phyloP scores from a whole-genome alignment of 2,329 filamentous ascomycete genomes.

The Chaetomium olivaceum region DNA sequence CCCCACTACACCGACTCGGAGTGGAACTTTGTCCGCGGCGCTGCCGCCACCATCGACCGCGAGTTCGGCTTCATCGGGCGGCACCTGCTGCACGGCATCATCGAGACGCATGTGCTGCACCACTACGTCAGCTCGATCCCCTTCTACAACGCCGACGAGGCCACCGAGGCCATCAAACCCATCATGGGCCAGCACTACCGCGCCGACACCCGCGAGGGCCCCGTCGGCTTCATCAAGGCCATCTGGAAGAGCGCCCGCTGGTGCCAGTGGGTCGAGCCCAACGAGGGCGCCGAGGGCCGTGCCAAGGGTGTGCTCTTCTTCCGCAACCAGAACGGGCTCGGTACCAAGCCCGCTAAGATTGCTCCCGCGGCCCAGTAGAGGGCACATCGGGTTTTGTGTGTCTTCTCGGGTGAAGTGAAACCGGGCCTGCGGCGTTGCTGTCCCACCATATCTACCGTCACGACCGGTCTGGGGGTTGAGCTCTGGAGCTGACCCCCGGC shows the following conservation, averaged over 20 bases:
- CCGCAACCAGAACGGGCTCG: constrained; percentile 89
- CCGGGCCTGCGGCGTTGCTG: not conserved
- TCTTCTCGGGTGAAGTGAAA: not conserved
- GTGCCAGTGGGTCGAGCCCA: constrained; percentile 98
- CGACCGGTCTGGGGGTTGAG: not conserved
- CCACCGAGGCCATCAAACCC: constrained; percentile 87
- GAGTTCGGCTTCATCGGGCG: constrained; percentile 96
- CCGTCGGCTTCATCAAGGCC: constrained; percentile 78
- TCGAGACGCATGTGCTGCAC: constrained; percentile 97
- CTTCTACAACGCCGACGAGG: constrained; percentile 95
- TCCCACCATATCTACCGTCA: not conserved
- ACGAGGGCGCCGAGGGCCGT: constrained; percentile 74
- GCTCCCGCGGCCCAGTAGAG: constrained; percentile 16
- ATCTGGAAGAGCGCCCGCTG: constrained; percentile 78
- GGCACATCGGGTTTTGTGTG: not conserved
- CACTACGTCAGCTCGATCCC: constrained; percentile 96
- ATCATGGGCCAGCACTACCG: constrained; percentile 97
- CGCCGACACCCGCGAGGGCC: constrained; percentile 72
- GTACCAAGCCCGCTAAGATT: constrained; percentile 50
- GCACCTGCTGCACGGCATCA: constrained; percentile 87
- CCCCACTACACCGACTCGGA: constrained; percentile 85
- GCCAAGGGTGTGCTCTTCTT: constrained; percentile 88
- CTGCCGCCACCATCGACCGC: constrained; percentile 92
- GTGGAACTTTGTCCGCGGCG: constrained; percentile 93
- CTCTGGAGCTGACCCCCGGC: not conserved